Conservation (phyloP, 2,329 filamentous ascomycete species). For the Trichoderma simmonsii region DNA sequence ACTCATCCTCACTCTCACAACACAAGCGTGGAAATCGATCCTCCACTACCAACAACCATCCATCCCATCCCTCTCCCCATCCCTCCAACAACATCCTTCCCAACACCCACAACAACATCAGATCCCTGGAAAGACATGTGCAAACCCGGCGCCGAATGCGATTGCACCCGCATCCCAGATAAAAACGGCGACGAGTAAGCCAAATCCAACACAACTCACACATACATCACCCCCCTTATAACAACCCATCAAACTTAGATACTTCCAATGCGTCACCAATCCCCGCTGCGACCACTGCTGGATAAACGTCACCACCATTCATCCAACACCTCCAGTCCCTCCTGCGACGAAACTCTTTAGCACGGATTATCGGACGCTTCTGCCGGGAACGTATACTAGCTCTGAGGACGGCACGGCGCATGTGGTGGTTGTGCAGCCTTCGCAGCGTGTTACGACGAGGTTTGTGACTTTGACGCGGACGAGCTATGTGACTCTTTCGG, state of each 20-base stretch:
- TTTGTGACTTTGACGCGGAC: neutral
- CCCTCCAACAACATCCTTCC: neutral
- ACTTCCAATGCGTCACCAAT: constrained; percentile 31
- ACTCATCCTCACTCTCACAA: neutral
- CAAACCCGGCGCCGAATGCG: constrained; percentile 26
- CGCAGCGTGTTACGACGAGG: neutral
- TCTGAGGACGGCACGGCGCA: neutral
- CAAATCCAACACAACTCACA: neutral
- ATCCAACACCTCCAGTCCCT: constrained; percentile 4
- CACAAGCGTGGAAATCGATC: neutral
- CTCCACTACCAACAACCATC: neutral
- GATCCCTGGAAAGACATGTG: constrained; percentile 21
- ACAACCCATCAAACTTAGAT: constrained; percentile 18
- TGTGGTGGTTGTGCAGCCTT: neutral
- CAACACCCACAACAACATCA: neutral
- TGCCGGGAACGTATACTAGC: constrained; percentile 5
- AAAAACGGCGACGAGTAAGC: constrained; percentile 24
- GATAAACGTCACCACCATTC: constrained; percentile 13
- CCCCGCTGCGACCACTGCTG: constrained; percentile 28
- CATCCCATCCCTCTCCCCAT: neutral
- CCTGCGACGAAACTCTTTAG: neutral
- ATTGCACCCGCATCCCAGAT: constrained; percentile 28
- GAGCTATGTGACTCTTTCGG: neutral
- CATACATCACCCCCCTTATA: neutral
- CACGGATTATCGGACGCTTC: constrained; percentile 2